Conservation (phyloP, 2,329 filamentous ascomycete species). For the Simplicillium sp. region DNA sequence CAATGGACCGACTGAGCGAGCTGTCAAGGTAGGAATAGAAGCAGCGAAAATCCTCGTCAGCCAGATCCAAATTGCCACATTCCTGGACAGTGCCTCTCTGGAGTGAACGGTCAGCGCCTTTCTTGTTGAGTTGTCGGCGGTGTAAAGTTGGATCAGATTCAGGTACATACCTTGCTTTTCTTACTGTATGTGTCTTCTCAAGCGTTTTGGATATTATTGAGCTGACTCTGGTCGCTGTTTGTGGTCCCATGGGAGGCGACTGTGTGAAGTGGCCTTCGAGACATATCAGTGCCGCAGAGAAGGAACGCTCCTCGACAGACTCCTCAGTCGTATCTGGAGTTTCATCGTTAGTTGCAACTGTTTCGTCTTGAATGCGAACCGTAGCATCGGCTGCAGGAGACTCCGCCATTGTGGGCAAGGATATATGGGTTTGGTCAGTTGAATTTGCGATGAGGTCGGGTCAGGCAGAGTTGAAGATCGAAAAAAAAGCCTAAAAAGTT, state of each 20-base stretch:
- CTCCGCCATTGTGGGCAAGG: background rate
- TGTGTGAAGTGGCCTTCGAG: slow-evolving; percentile 53
- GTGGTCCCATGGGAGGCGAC: slow-evolving; percentile 45
- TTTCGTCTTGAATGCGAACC: background rate
- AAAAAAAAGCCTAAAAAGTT: no score
- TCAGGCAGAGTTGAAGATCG: no score
- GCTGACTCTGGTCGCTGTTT: slow-evolving; percentile 43
- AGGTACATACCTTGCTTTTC: slow-evolving; percentile 44
- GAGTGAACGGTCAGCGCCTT: background rate
- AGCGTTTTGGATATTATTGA: slow-evolving; percentile 51
- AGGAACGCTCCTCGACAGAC: slow-evolving; percentile 55
- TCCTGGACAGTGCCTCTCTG: slow-evolving; percentile 51
- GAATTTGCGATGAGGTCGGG: no score
- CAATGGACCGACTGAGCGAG: slow-evolving; percentile 47
- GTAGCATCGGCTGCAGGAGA: background rate
- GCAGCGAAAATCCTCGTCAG: slow-evolving; percentile 51
- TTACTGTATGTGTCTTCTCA: slow-evolving; percentile 53
- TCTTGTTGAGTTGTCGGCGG: no score
- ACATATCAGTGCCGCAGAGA: slow-evolving; percentile 50
- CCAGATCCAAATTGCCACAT: slow-evolving; percentile 58
- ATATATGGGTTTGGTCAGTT: background rate
- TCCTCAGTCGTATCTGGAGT: slow-evolving; percentile 16
- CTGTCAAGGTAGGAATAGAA: slow-evolving; percentile 50
- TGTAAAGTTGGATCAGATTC: no score
- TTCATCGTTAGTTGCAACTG: background rate